Percentiles rank a stretch among this genome's conserved stretches.
These are phyloP conservation scores for Noccaea bulbosa DNA, from an alignment of 345 rosid genomes.

Conservation along the genomic window DNA sequence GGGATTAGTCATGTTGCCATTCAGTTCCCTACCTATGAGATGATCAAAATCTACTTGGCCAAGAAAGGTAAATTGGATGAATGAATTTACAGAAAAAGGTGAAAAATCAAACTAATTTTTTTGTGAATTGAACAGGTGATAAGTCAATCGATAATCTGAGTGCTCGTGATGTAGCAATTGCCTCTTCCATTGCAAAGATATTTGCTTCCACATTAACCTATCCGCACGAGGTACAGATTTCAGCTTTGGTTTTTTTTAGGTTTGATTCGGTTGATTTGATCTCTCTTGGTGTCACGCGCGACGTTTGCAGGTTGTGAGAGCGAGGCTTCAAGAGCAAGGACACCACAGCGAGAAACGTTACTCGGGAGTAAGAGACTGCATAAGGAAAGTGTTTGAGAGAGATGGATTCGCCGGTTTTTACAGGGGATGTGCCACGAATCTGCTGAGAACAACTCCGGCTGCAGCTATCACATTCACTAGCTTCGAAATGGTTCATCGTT, in stretches of 20 bases:
- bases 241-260: neutral
- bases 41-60: conserved; percentile 70
- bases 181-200: conserved; percentile 84
- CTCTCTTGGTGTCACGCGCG: conserved; percentile 1
- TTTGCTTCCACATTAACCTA: conserved; percentile 89
- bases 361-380: conserved; percentile 69
- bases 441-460: conserved; percentile 85
- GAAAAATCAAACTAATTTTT: conserved; percentile 6
- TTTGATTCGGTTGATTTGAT: neutral
- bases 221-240: conserved; percentile 75
- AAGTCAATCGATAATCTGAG: conserved; percentile 66
- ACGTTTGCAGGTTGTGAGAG: conserved; percentile 63
- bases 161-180: conserved; percentile 84
- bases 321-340: conserved; percentile 94
- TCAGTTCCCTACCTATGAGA: conserved; percentile 84
- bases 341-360: conserved; percentile 77
- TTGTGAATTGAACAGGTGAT: conserved; percentile 49
- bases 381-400: conserved; percentile 66
- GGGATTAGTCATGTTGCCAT: conserved; percentile 95
- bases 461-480: conserved; percentile 96
- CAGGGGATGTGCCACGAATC: conserved; percentile 92
- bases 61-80: conserved; percentile 50
- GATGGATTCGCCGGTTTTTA: conserved; percentile 81
- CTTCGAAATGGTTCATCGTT: conserved; percentile 89
- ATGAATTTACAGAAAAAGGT: conserved; percentile 6